Evolutionary conservation across 2,329 filamentous ascomycete genomes (phyloP), one percentile per base, ranked within the genome.

Genomic region (Xylariaceae sp.): DNA sequence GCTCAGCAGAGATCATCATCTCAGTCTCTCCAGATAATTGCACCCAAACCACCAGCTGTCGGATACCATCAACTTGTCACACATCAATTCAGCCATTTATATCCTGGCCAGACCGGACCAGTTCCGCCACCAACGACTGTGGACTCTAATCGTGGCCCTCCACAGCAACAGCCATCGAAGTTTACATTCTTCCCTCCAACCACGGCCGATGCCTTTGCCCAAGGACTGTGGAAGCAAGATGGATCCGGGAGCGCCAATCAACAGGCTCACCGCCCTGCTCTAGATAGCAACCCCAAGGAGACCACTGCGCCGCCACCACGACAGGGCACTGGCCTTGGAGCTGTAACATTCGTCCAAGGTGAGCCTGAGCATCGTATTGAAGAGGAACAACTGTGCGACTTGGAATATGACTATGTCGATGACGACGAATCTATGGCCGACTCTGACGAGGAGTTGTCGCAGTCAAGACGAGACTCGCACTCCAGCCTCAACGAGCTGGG

Each of bases 361-460:
- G 58, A 49, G 35, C 31, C 42, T 7, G 47, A n/a, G 44, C 44
- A 44, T 14, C 47, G 39, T 14, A 22, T 15, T 15, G 18, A 32
- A 30, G 44, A 45, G 40, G 50, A 45, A 11, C 45, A 50, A 12
- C 35, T 51, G 12, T 58, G 66, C 14, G 60, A 66, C 18, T 66
- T 65, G 43, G 72, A 74, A 49, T 74, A 76, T 47, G 75, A 77
- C 56, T 72, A 77, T 44, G 73, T 74, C 47, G 79, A 81, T 36
- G 82, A 86, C 48, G 82, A 86, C 53, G 76, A 74, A n/a, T 82
- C 77, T 18, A 80, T 84, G 71, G 74, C 71, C 10, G 80, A 82
- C 32, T 82, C 80, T 1, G 82, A 84, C 17, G 81, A 86, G 32
- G 81, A 84, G 31, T 69, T 71, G 48, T 68, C 72, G 30, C 66